phyloP scores from a whole-genome alignment of 108 stramenopile species.

The Conticribra guillardii region DNA sequence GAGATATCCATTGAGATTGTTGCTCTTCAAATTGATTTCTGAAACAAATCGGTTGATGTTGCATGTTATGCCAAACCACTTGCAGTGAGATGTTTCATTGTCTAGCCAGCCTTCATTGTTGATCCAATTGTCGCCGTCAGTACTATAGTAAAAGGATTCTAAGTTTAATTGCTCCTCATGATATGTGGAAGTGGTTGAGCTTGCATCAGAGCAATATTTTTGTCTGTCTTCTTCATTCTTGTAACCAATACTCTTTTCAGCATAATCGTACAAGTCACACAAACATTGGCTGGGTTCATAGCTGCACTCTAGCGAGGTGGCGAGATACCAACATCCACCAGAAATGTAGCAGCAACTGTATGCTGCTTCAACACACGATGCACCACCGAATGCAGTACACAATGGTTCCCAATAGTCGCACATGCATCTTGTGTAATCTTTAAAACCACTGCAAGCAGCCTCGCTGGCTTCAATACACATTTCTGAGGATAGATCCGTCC shows the following conservation, averaged over 20 bases:
- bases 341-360: background rate
- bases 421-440: too few species aligned
- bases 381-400: background rate
- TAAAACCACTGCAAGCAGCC: too few species aligned
- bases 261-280: too few species aligned
- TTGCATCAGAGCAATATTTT: too few species aligned
- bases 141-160: background rate
- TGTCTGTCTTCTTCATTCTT: too few species aligned
- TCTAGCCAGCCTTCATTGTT: background rate
- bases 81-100: background rate
- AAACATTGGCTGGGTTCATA: too few species aligned
- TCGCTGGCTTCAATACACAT: too few species aligned
- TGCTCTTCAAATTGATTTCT: background rate
- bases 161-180: background rate
- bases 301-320: too few species aligned
- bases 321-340: too few species aligned
- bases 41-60: background rate
- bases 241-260: too few species aligned
- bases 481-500: too few species aligned
- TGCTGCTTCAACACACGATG: background rate
- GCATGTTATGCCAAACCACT: background rate
- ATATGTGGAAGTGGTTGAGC: too few species aligned
- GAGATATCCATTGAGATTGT: background rate
- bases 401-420: background rate
- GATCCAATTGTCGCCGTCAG: background rate